Percentiles rank a stretch among this genome's conserved stretches.
Conservation (phyloP, 305 asterid species). For the Petunia hybrid region DNA sequence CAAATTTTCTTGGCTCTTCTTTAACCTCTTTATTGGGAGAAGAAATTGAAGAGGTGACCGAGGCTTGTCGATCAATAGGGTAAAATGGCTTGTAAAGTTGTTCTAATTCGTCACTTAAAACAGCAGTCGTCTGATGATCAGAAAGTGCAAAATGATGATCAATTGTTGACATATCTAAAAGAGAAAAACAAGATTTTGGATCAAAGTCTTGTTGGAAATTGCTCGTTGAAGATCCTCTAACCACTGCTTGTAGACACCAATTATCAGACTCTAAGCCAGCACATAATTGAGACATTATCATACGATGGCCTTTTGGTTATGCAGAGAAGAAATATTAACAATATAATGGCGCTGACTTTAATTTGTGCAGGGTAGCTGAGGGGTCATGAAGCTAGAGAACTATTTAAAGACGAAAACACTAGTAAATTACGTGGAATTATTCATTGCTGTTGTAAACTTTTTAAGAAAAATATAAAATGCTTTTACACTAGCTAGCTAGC, state of each 20-base stretch:
- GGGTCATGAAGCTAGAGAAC: too few species aligned
- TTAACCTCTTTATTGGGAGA: constrained; percentile 32
- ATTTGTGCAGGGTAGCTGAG: too few species aligned
- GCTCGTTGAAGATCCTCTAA: constrained; percentile 50
- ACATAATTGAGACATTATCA: too few species aligned
- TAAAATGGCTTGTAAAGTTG: constrained; percentile 81
- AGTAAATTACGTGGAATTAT: too few species aligned
- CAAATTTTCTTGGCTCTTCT: constrained; percentile 28
- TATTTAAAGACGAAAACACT: too few species aligned
- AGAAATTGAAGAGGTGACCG: constrained; percentile 33
- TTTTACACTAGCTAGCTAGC: too few species aligned
- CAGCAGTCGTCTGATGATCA: constrained; percentile 25
- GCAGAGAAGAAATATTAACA: too few species aligned
- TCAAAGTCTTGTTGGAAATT: not conserved
- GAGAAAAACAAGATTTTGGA: constrained; percentile 8
- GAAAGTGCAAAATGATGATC: constrained; percentile 19
- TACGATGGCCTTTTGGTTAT: too few species aligned
- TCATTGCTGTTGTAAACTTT: too few species aligned
- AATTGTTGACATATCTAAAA: too few species aligned
- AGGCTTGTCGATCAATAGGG: constrained; percentile 30
- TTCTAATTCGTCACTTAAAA: constrained; percentile 58
- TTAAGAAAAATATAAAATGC: too few species aligned
- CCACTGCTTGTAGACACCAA: constrained; percentile 84
- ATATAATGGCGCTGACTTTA: too few species aligned
- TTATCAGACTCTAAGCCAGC: not conserved